Evolutionary conservation across 108 stramenopile species (phyloP).

Genomic region (Hondaea fermentalgiana): DNA sequence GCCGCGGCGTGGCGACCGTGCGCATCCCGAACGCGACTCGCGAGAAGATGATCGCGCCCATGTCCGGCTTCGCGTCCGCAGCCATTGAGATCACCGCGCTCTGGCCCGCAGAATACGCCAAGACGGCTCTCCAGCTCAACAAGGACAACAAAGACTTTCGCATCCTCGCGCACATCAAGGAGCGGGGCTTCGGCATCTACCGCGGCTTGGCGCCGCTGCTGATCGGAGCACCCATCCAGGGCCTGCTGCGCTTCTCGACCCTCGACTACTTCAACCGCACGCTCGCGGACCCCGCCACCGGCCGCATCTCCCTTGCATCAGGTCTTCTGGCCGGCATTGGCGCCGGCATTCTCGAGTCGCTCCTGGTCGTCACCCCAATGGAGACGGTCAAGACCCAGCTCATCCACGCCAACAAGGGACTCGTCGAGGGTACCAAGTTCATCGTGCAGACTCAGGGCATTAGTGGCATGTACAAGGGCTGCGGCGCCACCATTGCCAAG

Average conservation of each 20-base stretch:
- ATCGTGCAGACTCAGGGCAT: slow-evolving; percentile 75
- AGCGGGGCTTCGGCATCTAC: slow-evolving; percentile 53
- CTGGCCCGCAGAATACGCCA: slow-evolving; percentile 94
- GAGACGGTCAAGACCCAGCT: slow-evolving; percentile 96
- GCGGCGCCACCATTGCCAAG: slow-evolving; percentile 82
- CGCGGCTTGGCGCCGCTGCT: slow-evolving; percentile 81
- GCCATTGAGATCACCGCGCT: slow-evolving; percentile 48
- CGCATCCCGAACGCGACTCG: background rate
- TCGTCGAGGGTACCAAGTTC: slow-evolving; percentile 66
- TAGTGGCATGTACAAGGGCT: slow-evolving; percentile 81
- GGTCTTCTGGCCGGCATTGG: slow-evolving; percentile 90
- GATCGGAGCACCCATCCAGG: slow-evolving; percentile 76
- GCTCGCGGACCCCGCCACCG: slow-evolving; percentile 62
- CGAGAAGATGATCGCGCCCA: background rate
- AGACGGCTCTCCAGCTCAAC: slow-evolving; percentile 37
- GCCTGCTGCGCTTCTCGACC: slow-evolving; percentile 84
- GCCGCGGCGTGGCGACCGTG: background rate
- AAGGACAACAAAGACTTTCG: slow-evolving; percentile 37
- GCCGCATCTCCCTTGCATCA: slow-evolving; percentile 70
- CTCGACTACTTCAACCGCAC: slow-evolving; percentile 53
- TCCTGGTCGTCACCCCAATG: slow-evolving; percentile 88
- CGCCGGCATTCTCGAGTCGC: slow-evolving; percentile 81
- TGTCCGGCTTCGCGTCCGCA: slow-evolving; percentile 27
- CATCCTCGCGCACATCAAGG: slow-evolving; percentile 21
- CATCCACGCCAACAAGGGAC: slow-evolving; percentile 66